Conservation (phyloP, 2,329 filamentous ascomycete species). For the Ophiobolus disseminans region DNA sequence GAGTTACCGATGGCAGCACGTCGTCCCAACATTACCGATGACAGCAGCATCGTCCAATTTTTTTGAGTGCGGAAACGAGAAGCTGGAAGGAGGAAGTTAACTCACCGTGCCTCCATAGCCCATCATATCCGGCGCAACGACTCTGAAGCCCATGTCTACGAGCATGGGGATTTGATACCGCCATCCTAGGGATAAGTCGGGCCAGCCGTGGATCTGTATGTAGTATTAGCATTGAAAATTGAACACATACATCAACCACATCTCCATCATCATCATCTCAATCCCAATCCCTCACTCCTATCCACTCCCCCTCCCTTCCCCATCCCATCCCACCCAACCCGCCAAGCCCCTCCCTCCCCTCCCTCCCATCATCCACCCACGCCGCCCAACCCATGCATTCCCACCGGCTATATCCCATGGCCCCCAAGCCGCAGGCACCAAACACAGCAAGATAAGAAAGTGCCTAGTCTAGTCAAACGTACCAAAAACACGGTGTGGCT, state of each 20-base stretch:
- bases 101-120: conserved; percentile 79
- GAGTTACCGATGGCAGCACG: neutral
- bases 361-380: no score
- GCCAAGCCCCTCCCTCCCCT: no score
- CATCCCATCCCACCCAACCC: no score
- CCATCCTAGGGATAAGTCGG: conserved; percentile 85
- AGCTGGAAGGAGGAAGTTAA: neutral
- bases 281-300: no score
- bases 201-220: conserved; percentile 74
- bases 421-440: no score
- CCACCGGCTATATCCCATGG: no score
- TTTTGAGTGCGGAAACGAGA: neutral
- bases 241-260: no score
- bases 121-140: conserved; percentile 84
- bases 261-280: no score
- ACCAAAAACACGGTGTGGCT: conserved; percentile 64
- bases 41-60: neutral
- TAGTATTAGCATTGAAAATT: no score
- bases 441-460: no score
- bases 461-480: conserved; percentile 8
- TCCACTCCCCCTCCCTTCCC: no score
- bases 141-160: conserved; percentile 73
- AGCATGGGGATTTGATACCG: conserved; percentile 85
- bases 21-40: neutral
- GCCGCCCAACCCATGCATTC: no score